Evolutionary conservation across 148 eudicot species (phyloP).

Genomic region (Chenopodium formosanum): DNA sequence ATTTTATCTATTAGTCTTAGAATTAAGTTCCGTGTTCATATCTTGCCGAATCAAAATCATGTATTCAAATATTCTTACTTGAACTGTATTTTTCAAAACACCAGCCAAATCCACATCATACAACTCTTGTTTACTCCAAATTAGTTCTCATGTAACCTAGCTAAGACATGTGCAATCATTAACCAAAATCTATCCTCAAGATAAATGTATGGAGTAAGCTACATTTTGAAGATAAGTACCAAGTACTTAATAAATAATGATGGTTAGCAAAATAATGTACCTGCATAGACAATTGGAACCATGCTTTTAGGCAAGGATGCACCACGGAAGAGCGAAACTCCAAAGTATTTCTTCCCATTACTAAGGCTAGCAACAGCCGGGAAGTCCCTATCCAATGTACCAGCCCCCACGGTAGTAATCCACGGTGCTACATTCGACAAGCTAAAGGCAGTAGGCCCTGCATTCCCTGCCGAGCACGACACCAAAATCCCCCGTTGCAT

Average conservation of each 20-base stretch:
- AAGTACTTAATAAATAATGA: background rate
- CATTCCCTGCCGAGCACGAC: constrained; percentile 61
- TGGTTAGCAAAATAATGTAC: constrained; percentile 18
- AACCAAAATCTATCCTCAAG: background rate
- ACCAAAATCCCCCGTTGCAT: constrained; percentile 62
- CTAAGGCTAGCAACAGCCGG: constrained; percentile 51
- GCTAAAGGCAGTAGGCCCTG: constrained; percentile 45
- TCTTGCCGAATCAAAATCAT: too few species aligned
- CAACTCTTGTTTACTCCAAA: background rate
- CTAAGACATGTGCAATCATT: background rate
- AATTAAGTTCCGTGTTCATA: too few species aligned
- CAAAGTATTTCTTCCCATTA: constrained; percentile 37
- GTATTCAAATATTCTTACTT: too few species aligned
- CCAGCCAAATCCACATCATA: background rate
- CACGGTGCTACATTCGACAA: constrained; percentile 64
- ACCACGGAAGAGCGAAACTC: constrained; percentile 54
- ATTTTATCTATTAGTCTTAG: too few species aligned
- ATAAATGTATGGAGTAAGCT: background rate
- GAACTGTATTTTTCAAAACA: too few species aligned
- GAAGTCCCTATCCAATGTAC: constrained; percentile 63
- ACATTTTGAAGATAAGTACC: background rate
- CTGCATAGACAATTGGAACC: constrained; percentile 54
- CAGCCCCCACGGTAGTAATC: constrained; percentile 73
- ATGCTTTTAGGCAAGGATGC: constrained; percentile 29
- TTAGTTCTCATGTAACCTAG: background rate